A percentile compares a stretch with the other conserved stretches of the same genome.
Evolutionary conservation across 2,329 filamentous ascomycete species (phyloP).

Genomic region (Clonostachys solani): DNA sequence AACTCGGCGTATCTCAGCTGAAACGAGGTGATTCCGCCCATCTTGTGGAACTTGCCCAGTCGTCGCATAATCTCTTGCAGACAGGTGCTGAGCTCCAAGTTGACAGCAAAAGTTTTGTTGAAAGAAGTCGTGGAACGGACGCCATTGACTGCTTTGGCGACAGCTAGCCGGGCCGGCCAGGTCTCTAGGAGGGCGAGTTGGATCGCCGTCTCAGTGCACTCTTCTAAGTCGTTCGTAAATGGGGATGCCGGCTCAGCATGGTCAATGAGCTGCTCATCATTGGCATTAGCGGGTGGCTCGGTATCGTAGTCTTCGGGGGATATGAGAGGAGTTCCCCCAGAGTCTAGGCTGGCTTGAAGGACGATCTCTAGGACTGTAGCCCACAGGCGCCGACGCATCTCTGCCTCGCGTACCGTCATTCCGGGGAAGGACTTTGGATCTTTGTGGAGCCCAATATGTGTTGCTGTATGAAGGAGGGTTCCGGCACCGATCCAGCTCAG

Average conservation of each 20-base stretch:
- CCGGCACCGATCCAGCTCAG: constrained; percentile 48
- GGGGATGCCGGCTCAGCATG: constrained; percentile 6
- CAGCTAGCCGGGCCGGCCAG: too few relatives aligned
- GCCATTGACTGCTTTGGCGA: too few relatives aligned
- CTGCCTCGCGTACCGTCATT: constrained; percentile 40
- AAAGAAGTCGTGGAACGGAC: too few relatives aligned
- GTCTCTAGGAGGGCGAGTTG: too few relatives aligned
- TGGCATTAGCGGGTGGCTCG: constrained; percentile 40
- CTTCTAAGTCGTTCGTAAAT: too few relatives aligned
- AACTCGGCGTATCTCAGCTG: too few relatives aligned
- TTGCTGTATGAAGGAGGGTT: constrained; percentile 43
- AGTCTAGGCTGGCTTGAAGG: constrained; percentile 44
- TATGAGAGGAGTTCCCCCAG: constrained; percentile 45
- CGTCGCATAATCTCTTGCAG: too few relatives aligned
- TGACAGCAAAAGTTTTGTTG: too few relatives aligned
- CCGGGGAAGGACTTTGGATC: constrained; percentile 43
- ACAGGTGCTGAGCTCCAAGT: too few relatives aligned
- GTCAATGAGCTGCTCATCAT: constrained; percentile 45
- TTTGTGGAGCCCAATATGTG: constrained; percentile 54
- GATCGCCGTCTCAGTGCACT: too few relatives aligned
- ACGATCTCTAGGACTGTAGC: constrained; percentile 49
- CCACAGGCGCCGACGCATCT: constrained; percentile 54
- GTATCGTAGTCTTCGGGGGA: constrained; percentile 44
- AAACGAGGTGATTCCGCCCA: too few relatives aligned
- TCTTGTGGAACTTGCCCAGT: too few relatives aligned